These are phyloP conservation scores for Nemania diffusa DNA, from an alignment of 2,329 filamentous ascomycete genomes.

Conservation along the genomic window DNA sequence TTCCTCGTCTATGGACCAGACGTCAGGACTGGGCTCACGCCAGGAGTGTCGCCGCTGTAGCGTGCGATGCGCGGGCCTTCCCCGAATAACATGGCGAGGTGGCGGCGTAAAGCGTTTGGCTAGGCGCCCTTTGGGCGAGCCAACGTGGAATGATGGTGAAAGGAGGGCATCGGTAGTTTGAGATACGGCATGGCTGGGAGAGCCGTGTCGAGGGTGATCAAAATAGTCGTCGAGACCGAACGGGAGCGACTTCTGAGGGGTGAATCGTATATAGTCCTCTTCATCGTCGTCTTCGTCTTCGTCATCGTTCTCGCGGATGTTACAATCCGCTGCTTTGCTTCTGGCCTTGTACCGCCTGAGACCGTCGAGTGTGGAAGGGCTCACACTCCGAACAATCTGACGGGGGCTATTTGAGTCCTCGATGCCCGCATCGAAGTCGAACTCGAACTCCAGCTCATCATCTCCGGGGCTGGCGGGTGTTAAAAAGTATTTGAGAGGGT, in stretches of 20 bases:
- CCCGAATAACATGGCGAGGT: constrained; percentile 49
- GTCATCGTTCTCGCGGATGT: constrained; percentile 56
- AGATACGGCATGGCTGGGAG: constrained; percentile 47
- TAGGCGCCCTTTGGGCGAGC: constrained; percentile 45
- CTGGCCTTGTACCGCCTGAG: constrained; percentile 58
- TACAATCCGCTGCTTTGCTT: constrained; percentile 55
- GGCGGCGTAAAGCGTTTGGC: constrained; percentile 48
- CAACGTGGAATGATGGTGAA: constrained; percentile 50
- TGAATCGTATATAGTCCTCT: constrained; percentile 63
- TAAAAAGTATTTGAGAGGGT: constrained; percentile 67
- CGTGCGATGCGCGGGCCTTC: constrained; percentile 48
- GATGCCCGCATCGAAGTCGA: constrained; percentile 66
- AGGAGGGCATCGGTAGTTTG: constrained; percentile 48
- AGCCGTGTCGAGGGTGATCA: constrained; percentile 50
- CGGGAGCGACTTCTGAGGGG: constrained; percentile 54
- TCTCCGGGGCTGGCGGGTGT: constrained; percentile 58
- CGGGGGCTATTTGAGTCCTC: constrained; percentile 59
- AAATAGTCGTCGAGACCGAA: constrained; percentile 57
- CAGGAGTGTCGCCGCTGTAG: constrained; percentile 60
- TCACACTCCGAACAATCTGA: constrained; percentile 64
- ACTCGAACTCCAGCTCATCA: constrained; percentile 58
- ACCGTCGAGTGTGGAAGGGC: constrained; percentile 65
- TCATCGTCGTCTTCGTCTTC: constrained; percentile 56
- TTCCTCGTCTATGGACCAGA: constrained; percentile 70
- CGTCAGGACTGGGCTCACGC: constrained; percentile 68